Percentiles rank a stretch among this genome's conserved stretches.
phyloP scores from a whole-genome alignment of 371 early-diverging fungal species.

The Rhizopus sp. region DNA sequence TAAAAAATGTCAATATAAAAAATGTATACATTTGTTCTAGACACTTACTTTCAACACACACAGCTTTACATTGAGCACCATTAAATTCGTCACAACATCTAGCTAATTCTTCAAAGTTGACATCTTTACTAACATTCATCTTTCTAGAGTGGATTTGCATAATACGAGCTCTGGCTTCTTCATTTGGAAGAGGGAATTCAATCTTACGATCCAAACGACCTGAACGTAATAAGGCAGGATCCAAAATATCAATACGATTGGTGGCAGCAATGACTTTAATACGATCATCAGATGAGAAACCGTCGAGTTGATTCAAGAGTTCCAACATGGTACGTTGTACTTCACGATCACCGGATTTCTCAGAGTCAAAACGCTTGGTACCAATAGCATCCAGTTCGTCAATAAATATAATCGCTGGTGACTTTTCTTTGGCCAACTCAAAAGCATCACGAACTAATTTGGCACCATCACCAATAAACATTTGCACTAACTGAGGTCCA shows the following conservation, averaged over 20 bases:
- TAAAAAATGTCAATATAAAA: neutral
- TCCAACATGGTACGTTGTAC: slow-evolving; percentile 99
- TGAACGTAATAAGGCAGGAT: slow-evolving; percentile 99
- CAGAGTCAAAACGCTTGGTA: slow-evolving; percentile 98
- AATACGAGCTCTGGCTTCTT: slow-evolving; percentile 98
- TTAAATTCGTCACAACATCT: slow-evolving; percentile 99
- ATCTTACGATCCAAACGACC: slow-evolving; percentile 99
- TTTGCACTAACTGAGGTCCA: slow-evolving; percentile 98
- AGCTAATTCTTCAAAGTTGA: slow-evolving; percentile 99
- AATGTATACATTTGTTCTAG: neutral
- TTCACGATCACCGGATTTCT: slow-evolving; percentile 99
- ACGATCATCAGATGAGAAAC: slow-evolving; percentile 95
- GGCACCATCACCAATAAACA: slow-evolving; percentile 99
- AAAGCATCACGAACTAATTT: slow-evolving; percentile 99
- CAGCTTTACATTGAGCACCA: slow-evolving; percentile 99
- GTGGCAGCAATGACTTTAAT: slow-evolving; percentile 99
- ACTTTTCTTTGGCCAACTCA: slow-evolving; percentile 97
- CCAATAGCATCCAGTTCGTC: slow-evolving; percentile 99
- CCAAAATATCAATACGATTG: slow-evolving; percentile 99
- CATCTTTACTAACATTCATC: slow-evolving; percentile 96
- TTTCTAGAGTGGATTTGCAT: slow-evolving; percentile 99
- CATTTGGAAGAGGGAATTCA: slow-evolving; percentile 99
- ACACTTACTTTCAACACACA: slow-evolving; percentile 81
- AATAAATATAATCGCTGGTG: slow-evolving; percentile 99
- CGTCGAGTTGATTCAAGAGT: slow-evolving; percentile 99